Base-by-base conservation (phyloP, 805 yeast species). In the Cephaloascus albidus region DNA sequence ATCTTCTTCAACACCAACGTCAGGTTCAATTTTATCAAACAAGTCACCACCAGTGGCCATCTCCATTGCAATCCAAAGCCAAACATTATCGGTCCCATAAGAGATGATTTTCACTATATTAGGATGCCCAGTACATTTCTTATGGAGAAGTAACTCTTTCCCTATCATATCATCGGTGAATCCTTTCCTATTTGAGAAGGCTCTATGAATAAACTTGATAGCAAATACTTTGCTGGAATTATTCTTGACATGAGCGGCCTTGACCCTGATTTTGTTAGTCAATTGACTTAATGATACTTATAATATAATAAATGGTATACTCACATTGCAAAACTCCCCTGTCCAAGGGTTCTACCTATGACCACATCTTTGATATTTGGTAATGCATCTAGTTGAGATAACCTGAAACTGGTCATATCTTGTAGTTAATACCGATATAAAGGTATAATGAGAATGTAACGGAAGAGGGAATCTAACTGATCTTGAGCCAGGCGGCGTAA, bases 21-120 rank as follows among this genome's bases (percentile, higher is more conserved):
- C 87, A 0, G 87, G 87, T 52, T 81, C 87, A 43, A 83, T 82
- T 55, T 82, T 83, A 49, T 82, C 89, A 53, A 83, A 83, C 17
- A 83, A 53, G 56, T 83, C 93, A 14, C 93, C 93, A 42, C 85
- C 85, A 19, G 70, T 68, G 1, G 87, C 86, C 41, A 78, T 59
- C 49, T 83, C 89, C 68, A 83, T 60, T 3, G 74, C 74, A 42
- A 83, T 67, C 75, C 82, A 82, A 30, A 75, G 58, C 74, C 81
- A 83, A 36, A 68, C 69, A 1, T 56, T 52, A 43, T 77, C 74
- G 3, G 73, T 68, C 4, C 78, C 79, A 44, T 74, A 72, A 47
- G 72, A 77, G 18, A 68, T 56, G 36, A 80, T 61, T 41, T 65
- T 67, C 32, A 82, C 70, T 12, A 83, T 68, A 49, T 83, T 81